These are phyloP conservation scores for Trebouxia sp. DNA, from an alignment of 139 green algal genomes.

Conservation along the genomic window DNA sequence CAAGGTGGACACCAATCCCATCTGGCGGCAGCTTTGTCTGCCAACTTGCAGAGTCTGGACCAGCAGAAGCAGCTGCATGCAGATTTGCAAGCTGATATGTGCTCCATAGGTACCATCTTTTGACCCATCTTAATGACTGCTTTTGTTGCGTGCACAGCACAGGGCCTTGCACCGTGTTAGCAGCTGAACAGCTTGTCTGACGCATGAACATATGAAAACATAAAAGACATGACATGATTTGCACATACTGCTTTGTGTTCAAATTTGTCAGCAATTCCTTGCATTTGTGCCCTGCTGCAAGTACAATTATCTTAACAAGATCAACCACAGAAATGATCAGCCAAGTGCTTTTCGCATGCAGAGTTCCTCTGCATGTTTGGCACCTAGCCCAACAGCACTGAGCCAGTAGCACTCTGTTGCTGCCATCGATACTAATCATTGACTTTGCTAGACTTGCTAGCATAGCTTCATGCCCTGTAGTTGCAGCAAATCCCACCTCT, in stretches of 20 bases:
- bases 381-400: too few species aligned
- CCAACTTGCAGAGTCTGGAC: not conserved
- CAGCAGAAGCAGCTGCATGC: slow-evolving; percentile 10
- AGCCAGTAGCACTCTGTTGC: not conserved
- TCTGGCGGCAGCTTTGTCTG: slow-evolving; percentile 3
- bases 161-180: not conserved
- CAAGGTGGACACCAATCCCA: slow-evolving; percentile 16
- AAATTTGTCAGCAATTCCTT: not conserved
- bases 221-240: too few species aligned
- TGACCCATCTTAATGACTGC: not conserved
- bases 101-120: not conserved
- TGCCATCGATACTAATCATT: not conserved
- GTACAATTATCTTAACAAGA: too few species aligned
- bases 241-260: not conserved
- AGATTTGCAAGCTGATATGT: not conserved
- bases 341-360: too few species aligned
- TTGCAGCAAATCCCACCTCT: not conserved
- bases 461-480: not conserved
- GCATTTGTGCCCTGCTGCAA: too few species aligned
- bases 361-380: too few species aligned
- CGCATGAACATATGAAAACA: too few species aligned
- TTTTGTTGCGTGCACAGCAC: not conserved
- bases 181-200: too few species aligned
- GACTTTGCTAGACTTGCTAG: not conserved
- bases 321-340: too few species aligned